Evolutionary conservation across 257 asterid genomes (phyloP).

Genomic region (Gentiana dahurica): DNA sequence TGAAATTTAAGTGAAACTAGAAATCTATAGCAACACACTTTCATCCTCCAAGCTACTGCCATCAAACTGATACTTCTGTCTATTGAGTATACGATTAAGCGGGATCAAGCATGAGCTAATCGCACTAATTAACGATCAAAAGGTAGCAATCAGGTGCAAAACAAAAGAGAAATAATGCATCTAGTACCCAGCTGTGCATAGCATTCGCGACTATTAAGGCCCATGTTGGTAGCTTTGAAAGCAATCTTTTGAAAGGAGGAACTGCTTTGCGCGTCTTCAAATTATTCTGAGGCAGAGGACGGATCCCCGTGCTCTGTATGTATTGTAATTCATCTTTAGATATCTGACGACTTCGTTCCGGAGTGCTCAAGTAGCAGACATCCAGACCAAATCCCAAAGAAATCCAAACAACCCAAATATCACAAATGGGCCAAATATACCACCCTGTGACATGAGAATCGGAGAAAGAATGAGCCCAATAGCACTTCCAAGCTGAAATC

Average conservation of each 20-base stretch:
- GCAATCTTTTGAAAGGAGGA: conserved; percentile 82
- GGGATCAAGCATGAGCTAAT: no score
- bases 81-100: no score
- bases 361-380: conserved; percentile 81
- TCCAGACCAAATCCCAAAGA: conserved; percentile 92
- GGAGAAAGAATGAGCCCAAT: conserved; percentile 95
- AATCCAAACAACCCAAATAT: conserved; percentile 85
- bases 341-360: conserved; percentile 66
- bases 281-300: conserved; percentile 27
- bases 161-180: conserved; percentile 1
- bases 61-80: neutral
- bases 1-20: no score
- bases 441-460: conserved; percentile 86
- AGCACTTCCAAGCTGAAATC: conserved; percentile 98
- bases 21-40: no score
- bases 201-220: conserved; percentile 84
- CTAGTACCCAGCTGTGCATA: conserved; percentile 97
- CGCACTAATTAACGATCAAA: no score
- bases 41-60: neutral
- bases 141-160: neutral
- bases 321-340: conserved; percentile 62
- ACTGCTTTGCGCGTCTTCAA: conserved; percentile 32
- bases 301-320: conserved; percentile 45
- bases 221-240: conserved; percentile 96
- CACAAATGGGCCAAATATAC: conserved; percentile 87